Conservation (phyloP, 768 basidiomycete species). For the Rhodotorula kratochvilovae region DNA sequence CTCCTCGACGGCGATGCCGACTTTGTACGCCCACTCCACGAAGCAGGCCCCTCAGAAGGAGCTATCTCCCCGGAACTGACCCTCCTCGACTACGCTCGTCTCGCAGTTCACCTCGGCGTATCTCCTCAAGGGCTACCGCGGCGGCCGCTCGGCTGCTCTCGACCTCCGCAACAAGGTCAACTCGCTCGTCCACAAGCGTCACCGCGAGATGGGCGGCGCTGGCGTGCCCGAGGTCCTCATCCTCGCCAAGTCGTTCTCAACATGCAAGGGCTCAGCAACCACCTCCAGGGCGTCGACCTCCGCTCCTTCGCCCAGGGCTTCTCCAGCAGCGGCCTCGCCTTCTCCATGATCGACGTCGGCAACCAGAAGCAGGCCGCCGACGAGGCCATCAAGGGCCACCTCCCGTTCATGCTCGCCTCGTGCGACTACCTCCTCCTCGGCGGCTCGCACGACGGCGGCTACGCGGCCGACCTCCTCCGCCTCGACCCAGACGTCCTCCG, state of each 20-base stretch:
- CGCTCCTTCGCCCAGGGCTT: conserved; percentile 11
- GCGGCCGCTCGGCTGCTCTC: conserved; percentile 7
- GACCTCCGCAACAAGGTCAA: conserved; percentile 6
- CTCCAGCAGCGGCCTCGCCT: neutral
- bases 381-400: conserved; percentile 21
- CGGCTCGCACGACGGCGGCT: neutral
- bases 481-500: neutral
- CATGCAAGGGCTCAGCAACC: neutral
- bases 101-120: conserved; percentile 3
- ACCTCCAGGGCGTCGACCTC: neutral
- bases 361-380: neutral
- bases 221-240: neutral
- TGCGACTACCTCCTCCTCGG: conserved; percentile 9
- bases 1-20: conserved; percentile 16
- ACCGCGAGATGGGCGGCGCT: neutral
- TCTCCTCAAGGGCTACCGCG: neutral
- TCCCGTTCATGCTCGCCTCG: conserved; percentile 16
- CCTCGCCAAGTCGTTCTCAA: conserved; percentile 1
- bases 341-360: conserved; percentile 19
- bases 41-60: too few species aligned
- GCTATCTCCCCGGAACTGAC: too few species aligned
- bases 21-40: neutral
- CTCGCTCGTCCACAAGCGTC: neutral
- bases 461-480: neutral
- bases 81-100: neutral